Evolutionary conservation across 2,329 filamentous ascomycete genomes (phyloP).

Genomic region (Neonectria ditissima): DNA sequence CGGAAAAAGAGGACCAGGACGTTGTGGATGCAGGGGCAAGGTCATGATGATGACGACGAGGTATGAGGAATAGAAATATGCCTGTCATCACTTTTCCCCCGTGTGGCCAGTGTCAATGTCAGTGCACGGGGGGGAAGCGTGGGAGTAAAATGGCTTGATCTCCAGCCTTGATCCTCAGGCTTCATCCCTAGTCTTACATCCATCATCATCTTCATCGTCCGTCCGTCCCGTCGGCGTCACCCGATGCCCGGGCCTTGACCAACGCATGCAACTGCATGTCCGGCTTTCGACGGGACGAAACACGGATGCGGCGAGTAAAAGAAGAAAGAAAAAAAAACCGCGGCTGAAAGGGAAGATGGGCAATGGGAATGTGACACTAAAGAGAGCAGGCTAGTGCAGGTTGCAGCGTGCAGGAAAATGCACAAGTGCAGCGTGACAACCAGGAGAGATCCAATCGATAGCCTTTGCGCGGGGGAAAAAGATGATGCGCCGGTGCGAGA

Average conservation of each 20-base stretch:
- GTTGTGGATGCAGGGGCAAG: slow-evolving; percentile 24
- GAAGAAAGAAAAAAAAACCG: slow-evolving; percentile 1
- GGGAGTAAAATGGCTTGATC: slow-evolving; percentile 14
- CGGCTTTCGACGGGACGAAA: slow-evolving; percentile 27
- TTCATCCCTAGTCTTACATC: background rate
- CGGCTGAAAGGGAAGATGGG: slow-evolving; percentile 17
- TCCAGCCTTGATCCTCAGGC: too few relatives aligned
- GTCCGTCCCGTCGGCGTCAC: slow-evolving; percentile 15
- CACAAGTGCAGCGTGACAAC: slow-evolving; percentile 21
- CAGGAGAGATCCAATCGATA: slow-evolving; percentile 39
- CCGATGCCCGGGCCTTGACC: slow-evolving; percentile 33
- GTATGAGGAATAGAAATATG: slow-evolving; percentile 31
- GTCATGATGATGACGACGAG: slow-evolving; percentile 30
- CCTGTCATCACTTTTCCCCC: slow-evolving; percentile 19
- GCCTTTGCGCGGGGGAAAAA: slow-evolving; percentile 21
- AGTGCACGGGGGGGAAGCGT: slow-evolving; percentile 10
- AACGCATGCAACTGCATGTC: slow-evolving; percentile 20
- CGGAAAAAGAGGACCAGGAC: slow-evolving; percentile 31
- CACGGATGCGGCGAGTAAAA: background rate
- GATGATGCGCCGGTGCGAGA: slow-evolving; percentile 23
- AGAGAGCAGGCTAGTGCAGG: slow-evolving; percentile 6
- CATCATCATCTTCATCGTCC: background rate
- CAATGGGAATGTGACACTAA: slow-evolving; percentile 14
- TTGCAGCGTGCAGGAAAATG: slow-evolving; percentile 27
- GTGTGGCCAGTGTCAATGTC: slow-evolving; percentile 8